Conservation (phyloP, 257 asterid genomes). For the Solanum commersonii region DNA sequence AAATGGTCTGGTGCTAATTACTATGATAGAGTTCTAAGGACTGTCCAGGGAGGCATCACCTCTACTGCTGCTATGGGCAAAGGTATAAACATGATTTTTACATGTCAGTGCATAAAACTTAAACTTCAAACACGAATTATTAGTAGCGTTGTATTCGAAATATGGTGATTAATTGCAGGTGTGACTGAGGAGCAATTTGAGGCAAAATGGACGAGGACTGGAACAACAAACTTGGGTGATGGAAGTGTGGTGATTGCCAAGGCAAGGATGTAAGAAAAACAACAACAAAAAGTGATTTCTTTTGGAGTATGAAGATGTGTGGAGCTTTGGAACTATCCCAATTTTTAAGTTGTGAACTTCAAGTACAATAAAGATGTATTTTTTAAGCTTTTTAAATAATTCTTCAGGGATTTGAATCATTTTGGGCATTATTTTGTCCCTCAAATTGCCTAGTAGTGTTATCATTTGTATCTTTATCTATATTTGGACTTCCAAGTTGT, state of each 20-base stretch:
- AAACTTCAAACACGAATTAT: not conserved
- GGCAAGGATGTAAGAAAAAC: constrained; percentile 49
- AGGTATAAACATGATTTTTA: constrained; percentile 24
- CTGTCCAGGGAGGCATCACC: constrained; percentile 95
- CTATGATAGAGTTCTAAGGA: constrained; percentile 81
- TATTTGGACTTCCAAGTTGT: not conserved
- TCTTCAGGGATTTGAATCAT: constrained; percentile 10
- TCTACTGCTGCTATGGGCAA: constrained; percentile 99
- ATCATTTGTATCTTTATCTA: not conserved
- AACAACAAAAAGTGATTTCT: not conserved
- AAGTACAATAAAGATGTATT: constrained; percentile 12
- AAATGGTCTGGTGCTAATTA: constrained; percentile 99
- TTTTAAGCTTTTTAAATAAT: constrained; percentile 18
- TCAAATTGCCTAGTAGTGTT: not conserved
- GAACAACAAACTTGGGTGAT: constrained; percentile 38
- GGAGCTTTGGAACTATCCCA: constrained; percentile 15
- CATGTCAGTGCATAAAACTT: not conserved
- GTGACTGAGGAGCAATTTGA: constrained; percentile 96
- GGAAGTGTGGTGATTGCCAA: constrained; percentile 70
- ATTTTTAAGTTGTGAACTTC: constrained; percentile 1
- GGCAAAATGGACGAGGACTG: constrained; percentile 75
- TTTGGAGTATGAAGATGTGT: not conserved
- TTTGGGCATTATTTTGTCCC: constrained; percentile 21
- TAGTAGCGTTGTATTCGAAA: not conserved
- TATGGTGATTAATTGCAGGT: constrained; percentile 20